Conservation (phyloP, 2,329 filamentous ascomycete species). For the Sarocladium strictum region DNA sequence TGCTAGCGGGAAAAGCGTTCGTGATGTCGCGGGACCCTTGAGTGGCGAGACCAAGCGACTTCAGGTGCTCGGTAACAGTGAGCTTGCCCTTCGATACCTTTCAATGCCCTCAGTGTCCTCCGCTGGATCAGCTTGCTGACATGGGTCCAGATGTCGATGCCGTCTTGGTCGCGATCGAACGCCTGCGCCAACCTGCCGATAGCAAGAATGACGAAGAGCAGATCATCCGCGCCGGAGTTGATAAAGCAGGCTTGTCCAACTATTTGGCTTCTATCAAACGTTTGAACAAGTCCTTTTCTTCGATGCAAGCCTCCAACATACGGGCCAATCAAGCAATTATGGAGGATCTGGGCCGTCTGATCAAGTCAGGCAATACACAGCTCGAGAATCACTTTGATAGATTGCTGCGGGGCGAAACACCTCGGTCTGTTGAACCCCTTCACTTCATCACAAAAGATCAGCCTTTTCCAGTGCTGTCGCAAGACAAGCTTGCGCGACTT, state of each 20-base stretch:
- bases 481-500: slow-evolving; percentile 69
- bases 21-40: slow-evolving; percentile 86
- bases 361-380: slow-evolving; percentile 74
- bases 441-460: slow-evolving; percentile 88
- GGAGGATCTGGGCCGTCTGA: slow-evolving; percentile 67
- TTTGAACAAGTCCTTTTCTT: slow-evolving; percentile 73
- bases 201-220: slow-evolving; percentile 88
- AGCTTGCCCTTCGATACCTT: slow-evolving; percentile 26
- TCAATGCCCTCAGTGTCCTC: too few relatives aligned
- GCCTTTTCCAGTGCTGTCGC: slow-evolving; percentile 74
- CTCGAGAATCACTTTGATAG: slow-evolving; percentile 80
- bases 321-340: slow-evolving; percentile 88
- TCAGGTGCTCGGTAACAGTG: slow-evolving; percentile 79
- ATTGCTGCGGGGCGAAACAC: slow-evolving; percentile 68
- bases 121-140: slow-evolving; percentile 10
- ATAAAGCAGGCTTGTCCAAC: slow-evolving; percentile 72
- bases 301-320: slow-evolving; percentile 86
- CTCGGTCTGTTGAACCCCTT: slow-evolving; percentile 76
- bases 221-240: slow-evolving; percentile 82
- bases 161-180: slow-evolving; percentile 80
- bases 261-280: slow-evolving; percentile 89
- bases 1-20: slow-evolving; percentile 81
- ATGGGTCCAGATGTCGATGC: slow-evolving; percentile 66
- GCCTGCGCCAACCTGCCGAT: slow-evolving; percentile 83
- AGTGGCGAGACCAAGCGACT: slow-evolving; percentile 87